phyloP scores from a whole-genome alignment of 2,329 filamentous ascomycete species.

The Zymoseptoria brevis region DNA sequence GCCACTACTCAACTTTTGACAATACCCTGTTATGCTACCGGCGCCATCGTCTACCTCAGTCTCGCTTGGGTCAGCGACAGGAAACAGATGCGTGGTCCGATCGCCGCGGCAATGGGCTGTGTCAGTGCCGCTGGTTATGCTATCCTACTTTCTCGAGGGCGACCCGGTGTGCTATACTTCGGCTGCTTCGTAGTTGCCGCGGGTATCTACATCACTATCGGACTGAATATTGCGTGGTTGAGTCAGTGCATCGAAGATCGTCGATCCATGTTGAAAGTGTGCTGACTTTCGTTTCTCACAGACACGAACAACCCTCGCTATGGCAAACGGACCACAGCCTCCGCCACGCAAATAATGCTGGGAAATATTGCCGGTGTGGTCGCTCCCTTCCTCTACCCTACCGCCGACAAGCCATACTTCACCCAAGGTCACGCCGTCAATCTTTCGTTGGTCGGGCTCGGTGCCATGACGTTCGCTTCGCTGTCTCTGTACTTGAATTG shows the following conservation, averaged over 20 bases:
- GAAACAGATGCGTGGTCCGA: constrained; percentile 57
- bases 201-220: constrained; percentile 58
- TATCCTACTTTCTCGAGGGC: constrained; percentile 53
- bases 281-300: not conserved
- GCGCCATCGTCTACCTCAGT: constrained; percentile 60
- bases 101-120: constrained; percentile 53
- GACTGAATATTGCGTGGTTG: constrained; percentile 48
- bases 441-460: constrained; percentile 41
- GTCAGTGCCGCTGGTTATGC: constrained; percentile 32
- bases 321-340: constrained; percentile 26
- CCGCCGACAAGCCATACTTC: constrained; percentile 39
- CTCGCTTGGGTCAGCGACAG: constrained; percentile 61
- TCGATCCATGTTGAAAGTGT: not conserved
- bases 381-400: constrained; percentile 35
- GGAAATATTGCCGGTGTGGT: constrained; percentile 8
- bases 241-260: not conserved
- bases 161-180: constrained; percentile 61
- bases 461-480: constrained; percentile 30
- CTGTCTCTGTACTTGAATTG: constrained; percentile 32
- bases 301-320: constrained; percentile 26
- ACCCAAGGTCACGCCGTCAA: constrained; percentile 46
- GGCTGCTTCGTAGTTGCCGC: constrained; percentile 69
- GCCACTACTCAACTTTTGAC: constrained; percentile 67
- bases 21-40: constrained; percentile 68
- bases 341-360: constrained; percentile 8